Evolutionary conservation across 768 basidiomycete genomes (phyloP), one percentile per base, ranked within the genome.

Genomic region (Boletus eberwhitei): DNA sequence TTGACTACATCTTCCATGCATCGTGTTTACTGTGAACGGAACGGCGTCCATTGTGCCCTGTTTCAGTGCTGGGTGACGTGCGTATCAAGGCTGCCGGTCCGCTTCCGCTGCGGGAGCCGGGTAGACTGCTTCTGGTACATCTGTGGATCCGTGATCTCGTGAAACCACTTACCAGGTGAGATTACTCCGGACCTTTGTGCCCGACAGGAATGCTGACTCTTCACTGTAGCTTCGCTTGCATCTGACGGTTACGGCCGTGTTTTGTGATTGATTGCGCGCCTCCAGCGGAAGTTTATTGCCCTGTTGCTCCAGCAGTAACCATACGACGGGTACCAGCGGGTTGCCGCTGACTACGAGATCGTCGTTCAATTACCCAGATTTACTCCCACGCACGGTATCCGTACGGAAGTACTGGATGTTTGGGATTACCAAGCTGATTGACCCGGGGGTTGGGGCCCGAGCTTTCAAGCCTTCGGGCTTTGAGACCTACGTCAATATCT

Each of bases 311-410:
- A 44, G 16, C 34, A 31, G 8, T 44, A 57, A 2, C 14, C 48
- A 5, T 19, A 57, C 16, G 17, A 42, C 9, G 47, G 29, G 16
- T 55, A 50, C 44, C 48, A 21, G 22, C 53, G 51, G 21, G 50
- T 60, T 3, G 58, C 51, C 2, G 34, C 54, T 3, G 59, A 61
- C 19, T 13, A 22, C 6, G 45, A 50, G 8, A 53, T 60, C 16
- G 3, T 34, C 16, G 45, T 61, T 26, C 43, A 35, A 36, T 26
- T 24, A 4, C 31, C 13, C 36, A 12, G 14, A 31, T 19, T 45
- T 14, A 16, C 8, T 11, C 17, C 5, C 5, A 12, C 5, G 14
- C 31, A 37, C 7, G 48, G 48, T 4, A n/a, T n/a, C n/a, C n/a
- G n/a, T n/a, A n/a, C n/a, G n/a, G n/a, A n/a, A n/a, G n/a, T n/a